Percentiles rank a stretch among this genome's conserved stretches.
phyloP scores from a whole-genome alignment of 192 early-diverging fungal genomes.

The Podila minutissima region DNA sequence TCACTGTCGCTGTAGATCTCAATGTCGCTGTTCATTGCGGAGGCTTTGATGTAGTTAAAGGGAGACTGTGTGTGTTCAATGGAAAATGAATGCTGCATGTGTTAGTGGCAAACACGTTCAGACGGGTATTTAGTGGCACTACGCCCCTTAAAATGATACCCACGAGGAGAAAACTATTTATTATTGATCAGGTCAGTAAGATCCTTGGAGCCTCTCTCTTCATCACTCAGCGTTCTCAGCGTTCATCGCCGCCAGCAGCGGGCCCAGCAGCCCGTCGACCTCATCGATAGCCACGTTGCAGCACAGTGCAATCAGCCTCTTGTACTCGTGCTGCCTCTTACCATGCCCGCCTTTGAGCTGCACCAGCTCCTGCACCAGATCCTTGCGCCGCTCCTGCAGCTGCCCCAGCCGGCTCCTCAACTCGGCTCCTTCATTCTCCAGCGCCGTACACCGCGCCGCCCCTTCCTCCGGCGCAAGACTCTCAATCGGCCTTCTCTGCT shows the following conservation, averaged over 20 bases:
- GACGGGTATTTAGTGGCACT: too few species aligned
- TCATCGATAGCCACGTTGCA: conserved; percentile 70
- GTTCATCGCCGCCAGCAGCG: conserved; percentile 72
- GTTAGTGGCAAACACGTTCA: not conserved
- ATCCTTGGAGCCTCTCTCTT: not conserved
- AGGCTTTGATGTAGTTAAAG: not conserved
- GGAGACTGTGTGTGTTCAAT: not conserved
- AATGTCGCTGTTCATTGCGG: not conserved
- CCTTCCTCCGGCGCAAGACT: not conserved
- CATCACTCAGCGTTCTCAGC: conserved; percentile 47
- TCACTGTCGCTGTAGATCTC: not conserved
- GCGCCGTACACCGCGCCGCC: conserved; percentile 1
- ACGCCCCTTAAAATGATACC: too few species aligned
- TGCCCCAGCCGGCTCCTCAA: conserved; percentile 11
- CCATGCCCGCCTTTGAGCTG: conserved; percentile 51
- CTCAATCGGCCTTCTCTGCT: not conserved
- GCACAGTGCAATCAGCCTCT: conserved; percentile 72
- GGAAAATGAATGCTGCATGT: not conserved
- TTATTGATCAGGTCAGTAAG: too few species aligned
- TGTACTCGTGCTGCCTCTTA: conserved; percentile 67
- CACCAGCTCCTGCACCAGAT: conserved; percentile 55
- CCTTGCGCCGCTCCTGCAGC: conserved; percentile 35
- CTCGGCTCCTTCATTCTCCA: conserved; percentile 43
- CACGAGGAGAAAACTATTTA: too few species aligned
- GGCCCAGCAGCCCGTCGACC: conserved; percentile 67